These are phyloP conservation scores for Climacium dendroides DNA, from an alignment of 225 moss, liverwort and hornwort species.

Conservation along the genomic window DNA sequence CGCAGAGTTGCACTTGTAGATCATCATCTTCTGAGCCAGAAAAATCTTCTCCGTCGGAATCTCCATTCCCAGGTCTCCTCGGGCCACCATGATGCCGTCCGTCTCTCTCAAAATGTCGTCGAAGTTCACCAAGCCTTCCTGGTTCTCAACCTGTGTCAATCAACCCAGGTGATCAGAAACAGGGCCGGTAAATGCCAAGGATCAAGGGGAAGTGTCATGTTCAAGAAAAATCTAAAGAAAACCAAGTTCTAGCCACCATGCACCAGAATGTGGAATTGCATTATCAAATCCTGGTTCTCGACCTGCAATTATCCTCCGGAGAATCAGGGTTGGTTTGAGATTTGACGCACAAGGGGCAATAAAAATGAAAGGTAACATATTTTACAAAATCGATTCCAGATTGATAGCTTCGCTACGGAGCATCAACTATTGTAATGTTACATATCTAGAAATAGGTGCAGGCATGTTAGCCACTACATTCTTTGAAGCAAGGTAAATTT, in stretches of 20 bases:
- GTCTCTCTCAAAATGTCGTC: conserved; percentile 74
- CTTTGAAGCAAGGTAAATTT: background rate
- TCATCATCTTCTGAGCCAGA: conserved; percentile 94
- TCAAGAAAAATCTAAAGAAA: background rate
- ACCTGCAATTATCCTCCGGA: background rate
- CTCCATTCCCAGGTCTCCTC: conserved; percentile 93
- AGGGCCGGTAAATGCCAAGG: background rate
- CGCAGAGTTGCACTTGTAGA: conserved; percentile 75
- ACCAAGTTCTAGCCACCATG: background rate
- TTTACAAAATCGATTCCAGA: background rate
- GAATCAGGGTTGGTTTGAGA: background rate
- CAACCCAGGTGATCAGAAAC: background rate
- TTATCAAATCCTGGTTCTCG: background rate
- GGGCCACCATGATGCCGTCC: conserved; percentile 80
- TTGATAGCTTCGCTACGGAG: background rate
- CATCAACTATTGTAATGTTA: background rate
- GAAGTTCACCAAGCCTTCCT: conserved; percentile 82
- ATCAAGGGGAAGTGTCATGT: background rate
- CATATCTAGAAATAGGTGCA: background rate
- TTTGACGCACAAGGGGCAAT: background rate
- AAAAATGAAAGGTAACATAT: background rate
- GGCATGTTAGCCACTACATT: background rate
- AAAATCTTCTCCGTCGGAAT: conserved; percentile 91
- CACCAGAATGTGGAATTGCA: background rate
- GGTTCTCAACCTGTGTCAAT: conserved; percentile 55